These are phyloP conservation scores for Neckera pumila DNA, from an alignment of 225 moss, liverwort and hornwort species.

Conservation along the genomic window DNA sequence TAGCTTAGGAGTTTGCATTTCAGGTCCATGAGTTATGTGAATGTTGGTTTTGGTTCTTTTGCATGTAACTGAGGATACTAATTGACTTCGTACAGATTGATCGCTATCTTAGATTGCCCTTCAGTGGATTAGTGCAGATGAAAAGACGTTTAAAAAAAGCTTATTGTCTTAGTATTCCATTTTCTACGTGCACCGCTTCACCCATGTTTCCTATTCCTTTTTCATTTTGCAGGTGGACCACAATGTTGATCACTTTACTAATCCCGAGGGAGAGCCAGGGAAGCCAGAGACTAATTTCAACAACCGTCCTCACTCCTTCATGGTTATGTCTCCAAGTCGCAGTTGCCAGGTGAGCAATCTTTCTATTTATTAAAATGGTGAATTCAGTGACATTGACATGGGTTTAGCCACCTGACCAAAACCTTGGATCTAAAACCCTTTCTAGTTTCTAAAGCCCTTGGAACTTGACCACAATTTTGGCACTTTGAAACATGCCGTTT, in stretches of 20 bases:
- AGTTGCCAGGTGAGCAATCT: constrained; percentile 57
- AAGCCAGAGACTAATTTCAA: constrained; percentile 81
- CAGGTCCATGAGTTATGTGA: not conserved
- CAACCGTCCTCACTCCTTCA: constrained; percentile 85
- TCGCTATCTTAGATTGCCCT: not conserved
- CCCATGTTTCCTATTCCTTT: not conserved
- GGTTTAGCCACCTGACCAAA: not conserved
- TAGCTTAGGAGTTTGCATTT: not conserved
- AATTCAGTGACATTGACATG: not conserved
- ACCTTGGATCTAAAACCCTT: not conserved
- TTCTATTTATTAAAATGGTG: not conserved
- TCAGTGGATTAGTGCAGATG: not conserved
- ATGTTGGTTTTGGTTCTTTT: not conserved
- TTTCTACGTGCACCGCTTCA: not conserved
- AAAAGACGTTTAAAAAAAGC: not conserved
- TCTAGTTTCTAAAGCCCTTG: not conserved
- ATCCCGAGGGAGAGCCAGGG: constrained; percentile 75
- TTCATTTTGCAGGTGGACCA: constrained; percentile 55
- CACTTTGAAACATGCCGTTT: not conserved
- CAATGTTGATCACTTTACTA: constrained; percentile 70
- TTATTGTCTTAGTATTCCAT: not conserved
- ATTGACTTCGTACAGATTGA: not conserved
- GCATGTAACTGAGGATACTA: not conserved
- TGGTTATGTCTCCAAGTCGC: constrained; percentile 71
- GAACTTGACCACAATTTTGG: not conserved